phyloP scores from a whole-genome alignment of 1,284 basidiomycete genomes.

The Anthracocystis setariae region DNA sequence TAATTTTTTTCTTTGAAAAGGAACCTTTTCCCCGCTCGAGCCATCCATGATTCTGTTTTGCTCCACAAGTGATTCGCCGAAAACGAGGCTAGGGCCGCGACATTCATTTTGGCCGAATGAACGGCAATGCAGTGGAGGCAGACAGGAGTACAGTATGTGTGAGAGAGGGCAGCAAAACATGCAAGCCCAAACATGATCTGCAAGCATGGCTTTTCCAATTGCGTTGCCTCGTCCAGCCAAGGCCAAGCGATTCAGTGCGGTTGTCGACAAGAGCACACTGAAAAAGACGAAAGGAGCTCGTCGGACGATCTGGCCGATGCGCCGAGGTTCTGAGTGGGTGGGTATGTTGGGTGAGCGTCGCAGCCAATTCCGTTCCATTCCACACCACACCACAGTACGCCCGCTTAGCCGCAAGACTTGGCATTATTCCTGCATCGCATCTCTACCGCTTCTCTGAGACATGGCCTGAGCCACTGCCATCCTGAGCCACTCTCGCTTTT shows the following conservation, averaged over 20 bases:
- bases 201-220: neutral
- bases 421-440: conserved; percentile 13
- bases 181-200: neutral
- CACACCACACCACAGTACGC: too few relatives aligned
- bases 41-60: conserved; percentile 7
- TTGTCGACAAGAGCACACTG: neutral
- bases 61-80: conserved; percentile 13
- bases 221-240: neutral
- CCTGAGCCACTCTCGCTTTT: too few relatives aligned
- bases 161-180: conserved; percentile 2
- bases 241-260: neutral
- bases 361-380: too few relatives aligned
- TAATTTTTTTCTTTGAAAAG: neutral
- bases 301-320: conserved; percentile 34
- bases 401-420: neutral
- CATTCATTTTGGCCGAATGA: neutral
- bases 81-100: neutral
- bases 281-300: neutral
- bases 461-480: neutral
- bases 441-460: conserved; percentile 1
- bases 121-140: neutral
- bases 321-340: conserved; percentile 16
- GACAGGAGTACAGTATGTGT: too few relatives aligned
- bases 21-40: conserved; percentile 34
- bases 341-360: conserved; percentile 3